Conservation (phyloP, 257 asterid genomes). For the Nicotiana knightiana region DNA sequence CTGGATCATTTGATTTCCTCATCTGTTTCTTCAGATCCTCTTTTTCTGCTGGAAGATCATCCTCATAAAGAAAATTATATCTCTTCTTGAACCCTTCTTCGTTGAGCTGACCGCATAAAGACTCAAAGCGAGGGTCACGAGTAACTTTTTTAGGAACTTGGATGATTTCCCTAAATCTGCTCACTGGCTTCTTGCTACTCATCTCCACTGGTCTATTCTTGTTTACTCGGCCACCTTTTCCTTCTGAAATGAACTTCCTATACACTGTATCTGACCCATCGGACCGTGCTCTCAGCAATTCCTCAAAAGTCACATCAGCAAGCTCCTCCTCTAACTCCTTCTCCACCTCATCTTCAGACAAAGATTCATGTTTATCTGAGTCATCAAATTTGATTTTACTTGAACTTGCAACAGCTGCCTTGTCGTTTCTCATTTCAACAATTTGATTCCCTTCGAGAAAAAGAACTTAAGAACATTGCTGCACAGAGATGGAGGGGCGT, state of each 20-base stretch:
- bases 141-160: slow-evolving; percentile 67
- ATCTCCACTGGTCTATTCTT: slow-evolving; percentile 82
- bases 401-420: slow-evolving; percentile 28
- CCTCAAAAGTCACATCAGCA: slow-evolving; percentile 88
- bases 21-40: slow-evolving; percentile 25
- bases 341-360: slow-evolving; percentile 60
- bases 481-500: not conserved
- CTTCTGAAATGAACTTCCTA: slow-evolving; percentile 39
- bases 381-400: slow-evolving; percentile 52
- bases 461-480: not conserved
- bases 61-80: slow-evolving; percentile 67
- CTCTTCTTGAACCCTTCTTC: slow-evolving; percentile 93
- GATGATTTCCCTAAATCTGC: slow-evolving; percentile 44
- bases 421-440: slow-evolving; percentile 28
- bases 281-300: slow-evolving; percentile 73
- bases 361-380: slow-evolving; percentile 24
- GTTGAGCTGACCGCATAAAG: slow-evolving; percentile 61
- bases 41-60: slow-evolving; percentile 75
- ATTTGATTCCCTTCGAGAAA: not conserved
- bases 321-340: slow-evolving; percentile 59
- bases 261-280: slow-evolving; percentile 72
- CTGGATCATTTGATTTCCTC: not conserved
- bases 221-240: slow-evolving; percentile 27
- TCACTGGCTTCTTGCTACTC: slow-evolving; percentile 77
- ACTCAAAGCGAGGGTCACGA: slow-evolving; percentile 93